Percentiles rank a stretch among this genome's conserved stretches.
Conservation (phyloP, 176 grass and related monocot genomes). For the Oryza punctata region DNA sequence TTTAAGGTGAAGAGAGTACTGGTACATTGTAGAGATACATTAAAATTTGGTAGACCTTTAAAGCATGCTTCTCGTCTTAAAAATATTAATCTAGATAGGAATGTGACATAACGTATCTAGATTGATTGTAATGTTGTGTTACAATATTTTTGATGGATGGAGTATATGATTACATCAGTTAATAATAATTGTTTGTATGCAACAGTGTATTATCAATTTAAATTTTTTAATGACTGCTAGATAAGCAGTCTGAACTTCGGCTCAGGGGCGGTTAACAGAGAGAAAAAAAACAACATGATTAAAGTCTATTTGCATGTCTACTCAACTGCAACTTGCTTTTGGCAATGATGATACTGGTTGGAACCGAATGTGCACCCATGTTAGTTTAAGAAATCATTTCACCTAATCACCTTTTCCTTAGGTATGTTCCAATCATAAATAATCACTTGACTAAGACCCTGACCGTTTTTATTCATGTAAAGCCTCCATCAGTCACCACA, state of each 20-base stretch:
- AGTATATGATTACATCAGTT: no score
- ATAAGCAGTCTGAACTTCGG: not conserved
- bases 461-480: slow-evolving; percentile 12
- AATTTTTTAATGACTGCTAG: not conserved
- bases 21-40: no score
- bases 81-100: no score
- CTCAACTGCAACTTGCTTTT: not conserved
- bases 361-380: not conserved
- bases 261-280: not conserved
- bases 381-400: slow-evolving; percentile 6
- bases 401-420: not conserved
- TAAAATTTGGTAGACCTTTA: no score
- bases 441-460: not conserved
- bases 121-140: no score
- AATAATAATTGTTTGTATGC: no score
- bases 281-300: no score
- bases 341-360: not conserved
- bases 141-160: no score
- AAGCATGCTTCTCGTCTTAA: no score
- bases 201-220: no score
- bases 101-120: no score
- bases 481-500: slow-evolving; percentile 6
- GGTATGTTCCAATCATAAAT: not conserved
- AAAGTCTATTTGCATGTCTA: not conserved
- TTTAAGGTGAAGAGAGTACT: no score